phyloP scores from a whole-genome alignment of 2,329 filamentous ascomycete species.

The Aspergillus sp. region DNA sequence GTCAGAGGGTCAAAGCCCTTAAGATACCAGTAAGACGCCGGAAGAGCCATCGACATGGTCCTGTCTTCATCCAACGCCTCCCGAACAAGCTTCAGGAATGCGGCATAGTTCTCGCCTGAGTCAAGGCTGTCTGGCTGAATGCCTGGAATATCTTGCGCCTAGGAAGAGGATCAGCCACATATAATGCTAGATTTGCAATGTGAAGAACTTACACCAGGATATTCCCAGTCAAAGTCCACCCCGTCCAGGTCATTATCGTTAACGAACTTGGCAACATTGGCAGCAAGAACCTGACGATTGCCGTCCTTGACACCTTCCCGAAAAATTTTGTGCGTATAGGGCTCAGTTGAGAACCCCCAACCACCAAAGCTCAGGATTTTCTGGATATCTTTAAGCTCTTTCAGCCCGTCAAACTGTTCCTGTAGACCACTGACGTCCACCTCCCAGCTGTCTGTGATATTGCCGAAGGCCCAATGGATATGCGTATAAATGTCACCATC shows the following conservation, averaged over 20 bases:
- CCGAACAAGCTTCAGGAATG: constrained; percentile 27
- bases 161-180: neutral
- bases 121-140: constrained; percentile 28
- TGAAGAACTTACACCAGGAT: constrained; percentile 16
- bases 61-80: constrained; percentile 15
- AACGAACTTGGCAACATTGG: constrained; percentile 31
- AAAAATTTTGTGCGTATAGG: constrained; percentile 39
- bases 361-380: constrained; percentile 45
- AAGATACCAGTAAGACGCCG: constrained; percentile 36
- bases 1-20: constrained; percentile 25
- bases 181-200: too few relatives aligned
- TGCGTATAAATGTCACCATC: constrained; percentile 26
- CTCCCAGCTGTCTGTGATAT: constrained; percentile 31
- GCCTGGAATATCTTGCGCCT: constrained; percentile 32
- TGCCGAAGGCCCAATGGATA: constrained; percentile 41
- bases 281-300: constrained; percentile 9
- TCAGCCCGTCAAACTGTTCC: neutral
- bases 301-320: constrained; percentile 29
- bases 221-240: constrained; percentile 13
- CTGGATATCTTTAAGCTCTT: neutral
- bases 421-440: neutral
- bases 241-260: constrained; percentile 14
- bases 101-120: constrained; percentile 35
- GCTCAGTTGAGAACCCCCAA: constrained; percentile 43
- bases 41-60: constrained; percentile 25